phyloP scores from a whole-genome alignment of 2,329 filamentous ascomycete species.

The Xylariaceae sp. region DNA sequence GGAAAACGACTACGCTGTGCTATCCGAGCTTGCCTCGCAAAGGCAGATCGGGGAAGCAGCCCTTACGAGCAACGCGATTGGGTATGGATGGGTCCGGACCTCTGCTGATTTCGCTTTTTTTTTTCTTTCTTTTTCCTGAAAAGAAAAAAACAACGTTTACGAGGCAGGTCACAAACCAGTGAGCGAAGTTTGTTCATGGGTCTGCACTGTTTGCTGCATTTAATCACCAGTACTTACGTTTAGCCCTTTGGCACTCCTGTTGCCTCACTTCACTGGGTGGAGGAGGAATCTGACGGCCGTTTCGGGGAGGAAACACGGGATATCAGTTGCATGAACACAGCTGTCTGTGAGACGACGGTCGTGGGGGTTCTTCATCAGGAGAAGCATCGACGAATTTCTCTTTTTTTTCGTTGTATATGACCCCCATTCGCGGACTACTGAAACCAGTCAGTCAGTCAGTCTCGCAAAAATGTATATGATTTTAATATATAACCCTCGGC shows the following conservation, averaged over 20 bases:
- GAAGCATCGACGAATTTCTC: not conserved
- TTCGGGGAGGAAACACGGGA: conserved; percentile 20
- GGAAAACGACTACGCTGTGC: not conserved
- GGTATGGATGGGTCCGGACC: not conserved
- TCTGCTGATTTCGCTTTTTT: not conserved
- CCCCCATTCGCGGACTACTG: not conserved
- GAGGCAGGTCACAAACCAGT: not conserved
- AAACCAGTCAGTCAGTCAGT: not conserved
- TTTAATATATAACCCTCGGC: too few species aligned
- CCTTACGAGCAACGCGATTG: too few species aligned
- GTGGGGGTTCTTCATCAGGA: not conserved
- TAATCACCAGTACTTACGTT: not conserved
- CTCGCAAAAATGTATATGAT: too few species aligned
- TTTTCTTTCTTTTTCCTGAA: too few species aligned
- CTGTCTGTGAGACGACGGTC: conserved; percentile 19
- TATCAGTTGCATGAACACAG: conserved; percentile 20
- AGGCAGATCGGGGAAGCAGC: not conserved
- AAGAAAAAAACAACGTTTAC: not conserved
- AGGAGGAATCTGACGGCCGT: conserved; percentile 7
- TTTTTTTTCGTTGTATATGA: not conserved
- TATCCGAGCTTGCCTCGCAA: not conserved
- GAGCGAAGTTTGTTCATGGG: conserved; percentile 1
- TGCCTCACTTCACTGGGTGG: not conserved
- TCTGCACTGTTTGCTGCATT: conserved; percentile 7
- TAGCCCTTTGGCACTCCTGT: not conserved